A percentile compares a stretch with the other conserved stretches of the same genome.
Evolutionary conservation across 257 asterid species (phyloP).

Genomic region (Solanum sejunctum): DNA sequence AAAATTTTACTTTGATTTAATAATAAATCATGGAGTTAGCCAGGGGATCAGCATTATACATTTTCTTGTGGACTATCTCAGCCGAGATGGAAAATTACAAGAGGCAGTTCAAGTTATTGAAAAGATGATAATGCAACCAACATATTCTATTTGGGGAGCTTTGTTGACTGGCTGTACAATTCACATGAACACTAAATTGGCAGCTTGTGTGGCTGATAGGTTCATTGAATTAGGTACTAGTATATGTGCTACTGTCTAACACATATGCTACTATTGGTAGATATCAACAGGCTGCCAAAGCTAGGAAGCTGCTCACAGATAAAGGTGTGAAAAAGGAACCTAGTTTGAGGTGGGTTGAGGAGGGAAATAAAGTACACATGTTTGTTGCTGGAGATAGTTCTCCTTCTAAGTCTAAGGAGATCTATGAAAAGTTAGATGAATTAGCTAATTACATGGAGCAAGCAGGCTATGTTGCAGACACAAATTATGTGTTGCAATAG

Average conservation of each 20-base stretch:
- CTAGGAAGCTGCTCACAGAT: conserved; percentile 61
- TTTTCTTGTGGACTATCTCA: conserved; percentile 77
- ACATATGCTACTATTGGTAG: conserved; percentile 78
- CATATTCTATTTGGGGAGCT: conserved; percentile 85
- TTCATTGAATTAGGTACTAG: conserved; percentile 50
- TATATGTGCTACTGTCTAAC: conserved; percentile 55
- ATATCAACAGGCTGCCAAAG: conserved; percentile 80
- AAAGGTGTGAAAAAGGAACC: conserved; percentile 74
- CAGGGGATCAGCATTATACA: conserved; percentile 68
- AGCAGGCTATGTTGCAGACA: conserved; percentile 70
- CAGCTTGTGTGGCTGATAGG: conserved; percentile 65
- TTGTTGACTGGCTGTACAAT: conserved; percentile 68
- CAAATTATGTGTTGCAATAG: conserved; percentile 39
- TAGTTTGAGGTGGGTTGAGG: conserved; percentile 89
- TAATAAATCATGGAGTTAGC: conserved; percentile 37
- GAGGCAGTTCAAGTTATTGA: conserved; percentile 55
- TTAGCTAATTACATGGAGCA: conserved; percentile 41
- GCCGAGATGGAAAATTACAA: conserved; percentile 68
- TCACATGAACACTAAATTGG: conserved; percentile 54
- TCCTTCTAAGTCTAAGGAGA: conserved; percentile 37
- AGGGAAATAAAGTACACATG: conserved; percentile 55
- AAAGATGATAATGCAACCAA: conserved; percentile 73
- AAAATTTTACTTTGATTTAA: conserved; percentile 38
- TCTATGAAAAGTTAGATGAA: conserved; percentile 54
- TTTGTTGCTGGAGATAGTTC: conserved; percentile 71